These are phyloP conservation scores for Crepidotus variabilis DNA, from an alignment of 768 basidiomycete genomes.

Conservation along the genomic window DNA sequence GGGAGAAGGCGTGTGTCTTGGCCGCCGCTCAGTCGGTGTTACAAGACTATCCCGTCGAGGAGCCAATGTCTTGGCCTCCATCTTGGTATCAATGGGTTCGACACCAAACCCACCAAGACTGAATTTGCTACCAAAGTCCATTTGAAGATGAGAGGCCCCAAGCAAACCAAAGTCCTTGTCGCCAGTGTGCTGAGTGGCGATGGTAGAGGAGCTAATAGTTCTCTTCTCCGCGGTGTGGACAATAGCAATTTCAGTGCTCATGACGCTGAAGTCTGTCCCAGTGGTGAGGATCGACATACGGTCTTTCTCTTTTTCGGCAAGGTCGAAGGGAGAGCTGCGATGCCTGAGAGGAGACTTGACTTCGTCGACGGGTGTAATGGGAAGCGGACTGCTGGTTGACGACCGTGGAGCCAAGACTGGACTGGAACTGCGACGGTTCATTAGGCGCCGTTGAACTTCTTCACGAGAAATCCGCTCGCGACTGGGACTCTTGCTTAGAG, in stretches of 20 bases:
- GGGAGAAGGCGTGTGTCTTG: background rate
- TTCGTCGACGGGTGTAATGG: constrained; percentile 1
- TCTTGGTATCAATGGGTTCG: constrained; percentile 8
- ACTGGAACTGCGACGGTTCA: constrained; percentile 17
- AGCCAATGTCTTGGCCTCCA: constrained; percentile 7
- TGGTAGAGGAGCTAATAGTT: constrained; percentile 18
- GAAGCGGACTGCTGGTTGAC: constrained; percentile 11
- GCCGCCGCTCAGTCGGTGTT: background rate
- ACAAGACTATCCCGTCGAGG: background rate
- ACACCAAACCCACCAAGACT: constrained; percentile 32
- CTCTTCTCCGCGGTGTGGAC: constrained; percentile 45
- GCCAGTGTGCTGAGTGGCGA: constrained; percentile 11
- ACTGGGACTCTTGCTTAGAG: constrained; percentile 14
- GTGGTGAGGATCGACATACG: constrained; percentile 35
- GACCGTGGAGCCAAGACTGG: constrained; percentile 8
- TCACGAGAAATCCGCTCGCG: constrained; percentile 24
- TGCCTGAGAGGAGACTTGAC: background rate
- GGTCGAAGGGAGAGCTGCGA: constrained; percentile 5
- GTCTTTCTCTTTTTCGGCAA: constrained; percentile 32
- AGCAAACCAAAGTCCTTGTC: constrained; percentile 32
- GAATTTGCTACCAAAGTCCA: constrained; percentile 49
- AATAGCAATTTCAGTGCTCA: constrained; percentile 46
- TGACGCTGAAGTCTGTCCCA: constrained; percentile 29
- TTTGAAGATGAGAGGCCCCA: constrained; percentile 23
- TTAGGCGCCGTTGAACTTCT: constrained; percentile 21